Evolutionary conservation across 176 grass and related monocot species (phyloP), one percentile per base, ranked within the genome.

Genomic region (Ensete glaucum): DNA sequence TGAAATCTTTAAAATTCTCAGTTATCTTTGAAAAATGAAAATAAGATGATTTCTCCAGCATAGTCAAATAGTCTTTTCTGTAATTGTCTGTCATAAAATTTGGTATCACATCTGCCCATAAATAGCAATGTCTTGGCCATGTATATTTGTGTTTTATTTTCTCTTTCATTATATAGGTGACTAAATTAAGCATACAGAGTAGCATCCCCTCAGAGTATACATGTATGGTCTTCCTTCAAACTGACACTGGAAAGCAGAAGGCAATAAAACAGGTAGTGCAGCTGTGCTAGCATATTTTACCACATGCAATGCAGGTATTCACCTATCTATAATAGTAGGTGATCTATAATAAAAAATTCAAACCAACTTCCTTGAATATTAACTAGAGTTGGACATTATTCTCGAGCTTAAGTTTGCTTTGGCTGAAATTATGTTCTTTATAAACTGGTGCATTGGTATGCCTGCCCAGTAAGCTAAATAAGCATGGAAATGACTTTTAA

Each of bases 171-270:
- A 84, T 76, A 6, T 54, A 98, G 94, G 87, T 94, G 75, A 72
- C 67, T 60, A 91, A 87, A 75, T 78, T 93, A 85, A 99, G 95
- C 84, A 77, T 81, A 66, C 86, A 87, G 43, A 87, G 85, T 79
- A 71, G 86, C 67, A 26, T 87, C 76, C 73, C 81, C 3, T 94
- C 90, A 1, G 95, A 99, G 77, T 99, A 99, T 84, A 99, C 95
- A 55, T 83, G 75, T 56, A 94, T 91, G 86, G 54, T 89, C 50
- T 67, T 84, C n/a, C 73, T 89, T 67, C 78, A 87, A 82, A 85
- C 80, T 20, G 67, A 85, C 64, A 57, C 56, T 53, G 90, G 83
- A 80, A 94, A 92, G 76, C 80, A 85, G 64, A 84, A 89, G 52
- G 25, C 88, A 85, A 69, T 67, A 73, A 89, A 91, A 85, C 83